phyloP scores from a whole-genome alignment of 2,329 filamentous ascomycete genomes.

The Capronia epimyces region DNA sequence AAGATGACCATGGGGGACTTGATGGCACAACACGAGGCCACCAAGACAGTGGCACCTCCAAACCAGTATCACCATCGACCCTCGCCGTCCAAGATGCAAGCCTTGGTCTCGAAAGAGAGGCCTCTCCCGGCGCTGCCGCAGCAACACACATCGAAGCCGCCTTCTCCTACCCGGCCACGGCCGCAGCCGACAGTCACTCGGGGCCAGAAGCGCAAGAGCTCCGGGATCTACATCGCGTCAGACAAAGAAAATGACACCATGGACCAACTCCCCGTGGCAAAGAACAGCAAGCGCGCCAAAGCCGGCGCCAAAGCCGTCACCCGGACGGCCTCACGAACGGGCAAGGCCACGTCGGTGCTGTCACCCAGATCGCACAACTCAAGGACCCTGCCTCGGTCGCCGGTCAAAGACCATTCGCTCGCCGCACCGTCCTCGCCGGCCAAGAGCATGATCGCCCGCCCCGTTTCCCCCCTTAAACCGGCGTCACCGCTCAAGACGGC shows the following conservation, averaged over 20 bases:
- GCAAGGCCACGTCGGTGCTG: slow-evolving; percentile 55
- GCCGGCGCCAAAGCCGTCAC: slow-evolving; percentile 35
- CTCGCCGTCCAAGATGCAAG: not conserved
- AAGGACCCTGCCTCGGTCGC: slow-evolving; percentile 58
- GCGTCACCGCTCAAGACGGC: slow-evolving; percentile 52
- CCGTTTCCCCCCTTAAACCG: slow-evolving; percentile 37
- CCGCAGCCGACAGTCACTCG: slow-evolving; percentile 22
- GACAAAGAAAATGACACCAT: slow-evolving; percentile 69
- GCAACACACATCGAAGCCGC: slow-evolving; percentile 25
- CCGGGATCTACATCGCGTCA: slow-evolving; percentile 32
- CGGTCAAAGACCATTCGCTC: slow-evolving; percentile 43
- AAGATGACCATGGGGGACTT: slow-evolving; percentile 79
- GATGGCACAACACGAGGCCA: slow-evolving; percentile 36
- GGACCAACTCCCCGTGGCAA: slow-evolving; percentile 58
- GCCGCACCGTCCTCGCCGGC: slow-evolving; percentile 31
- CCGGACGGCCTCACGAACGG: slow-evolving; percentile 36
- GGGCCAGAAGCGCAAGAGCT: slow-evolving; percentile 31
- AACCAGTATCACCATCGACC: slow-evolving; percentile 12
- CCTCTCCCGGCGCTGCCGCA: slow-evolving; percentile 32
- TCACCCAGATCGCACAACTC: slow-evolving; percentile 81
- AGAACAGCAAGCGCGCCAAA: slow-evolving; percentile 50
- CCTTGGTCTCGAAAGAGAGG: slow-evolving; percentile 29
- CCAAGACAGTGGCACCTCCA: slow-evolving; percentile 30
- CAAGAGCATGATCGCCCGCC: slow-evolving; percentile 50
- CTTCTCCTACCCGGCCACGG: slow-evolving; percentile 31